Conservation (phyloP, 257 asterid species). For the Ajuga chamaepitys region DNA sequence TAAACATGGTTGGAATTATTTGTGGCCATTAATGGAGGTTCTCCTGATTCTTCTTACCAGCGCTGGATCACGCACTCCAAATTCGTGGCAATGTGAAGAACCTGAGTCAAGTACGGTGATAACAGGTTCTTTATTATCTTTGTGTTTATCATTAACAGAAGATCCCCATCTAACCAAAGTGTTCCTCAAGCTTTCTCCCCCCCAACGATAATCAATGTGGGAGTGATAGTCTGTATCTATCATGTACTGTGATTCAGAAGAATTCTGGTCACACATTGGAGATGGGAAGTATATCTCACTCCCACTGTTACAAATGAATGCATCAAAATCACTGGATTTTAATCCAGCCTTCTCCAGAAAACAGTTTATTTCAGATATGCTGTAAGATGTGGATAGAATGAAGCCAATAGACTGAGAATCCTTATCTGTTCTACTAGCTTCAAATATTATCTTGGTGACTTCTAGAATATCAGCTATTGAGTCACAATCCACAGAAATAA, state of each 20-base stretch:
- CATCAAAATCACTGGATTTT: slow-evolving; percentile 51
- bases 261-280: slow-evolving; percentile 25
- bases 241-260: slow-evolving; percentile 41
- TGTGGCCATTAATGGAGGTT: background rate
- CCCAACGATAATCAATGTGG: slow-evolving; percentile 76
- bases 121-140: slow-evolving; percentile 28
- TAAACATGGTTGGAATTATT: background rate
- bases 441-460: slow-evolving; percentile 30
- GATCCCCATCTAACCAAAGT: slow-evolving; percentile 56
- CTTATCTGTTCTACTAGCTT: slow-evolving; percentile 29
- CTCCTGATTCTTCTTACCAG: slow-evolving; percentile 26
- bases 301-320: slow-evolving; percentile 70
- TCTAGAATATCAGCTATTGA: slow-evolving; percentile 30
- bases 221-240: slow-evolving; percentile 54
- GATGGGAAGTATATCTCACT: slow-evolving; percentile 63
- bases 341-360: slow-evolving; percentile 42
- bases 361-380: slow-evolving; percentile 43
- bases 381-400: slow-evolving; percentile 48
- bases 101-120: slow-evolving; percentile 49
- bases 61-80: slow-evolving; percentile 38
- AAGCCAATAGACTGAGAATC: slow-evolving; percentile 37
- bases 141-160: slow-evolving; percentile 41
- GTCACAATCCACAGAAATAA: slow-evolving; percentile 50
- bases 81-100: slow-evolving; percentile 50
- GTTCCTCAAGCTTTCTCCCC: slow-evolving; percentile 61